A percentile compares a stretch with the other conserved stretches of the same genome.
These are phyloP conservation scores for Cordyceps cicadae DNA, from an alignment of 2,329 filamentous ascomycete species.

Conservation along the genomic window DNA sequence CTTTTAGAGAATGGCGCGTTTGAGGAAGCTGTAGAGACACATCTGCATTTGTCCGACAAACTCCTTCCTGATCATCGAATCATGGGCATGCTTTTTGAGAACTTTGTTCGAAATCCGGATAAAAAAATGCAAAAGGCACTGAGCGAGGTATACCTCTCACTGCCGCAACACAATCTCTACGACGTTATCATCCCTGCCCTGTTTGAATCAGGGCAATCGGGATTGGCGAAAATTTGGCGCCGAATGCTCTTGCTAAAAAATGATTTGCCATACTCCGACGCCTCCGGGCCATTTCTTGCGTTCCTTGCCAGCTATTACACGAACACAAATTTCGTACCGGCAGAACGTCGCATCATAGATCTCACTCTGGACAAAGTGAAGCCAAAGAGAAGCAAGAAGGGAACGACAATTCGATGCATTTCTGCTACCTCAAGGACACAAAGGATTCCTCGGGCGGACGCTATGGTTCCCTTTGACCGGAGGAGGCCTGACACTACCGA, in stretches of 20 bases:
- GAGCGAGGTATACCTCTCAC: slow-evolving; percentile 37
- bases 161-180: slow-evolving; percentile 37
- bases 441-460: not conserved
- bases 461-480: too few species aligned
- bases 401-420: not conserved
- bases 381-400: not conserved
- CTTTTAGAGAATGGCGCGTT: slow-evolving; percentile 28
- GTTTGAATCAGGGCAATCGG: slow-evolving; percentile 37
- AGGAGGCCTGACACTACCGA: not conserved
- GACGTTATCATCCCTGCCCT: slow-evolving; percentile 44
- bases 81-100: slow-evolving; percentile 36
- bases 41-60: slow-evolving; percentile 33
- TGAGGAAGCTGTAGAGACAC: slow-evolving; percentile 35
- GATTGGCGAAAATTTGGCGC: slow-evolving; percentile 41
- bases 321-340: slow-evolving; percentile 25
- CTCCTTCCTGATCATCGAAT: slow-evolving; percentile 34
- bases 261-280: slow-evolving; percentile 34
- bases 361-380: not conserved
- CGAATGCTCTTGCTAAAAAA: slow-evolving; percentile 29
- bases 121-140: slow-evolving; percentile 32
- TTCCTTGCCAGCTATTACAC: slow-evolving; percentile 41
- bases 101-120: slow-evolving; percentile 32
- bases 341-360: slow-evolving; percentile 24
- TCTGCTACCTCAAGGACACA: not conserved
- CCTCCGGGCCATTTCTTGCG: slow-evolving; percentile 38